Conservation (phyloP, 108 stramenopile genomes). For the Cyclotella sp. region DNA sequence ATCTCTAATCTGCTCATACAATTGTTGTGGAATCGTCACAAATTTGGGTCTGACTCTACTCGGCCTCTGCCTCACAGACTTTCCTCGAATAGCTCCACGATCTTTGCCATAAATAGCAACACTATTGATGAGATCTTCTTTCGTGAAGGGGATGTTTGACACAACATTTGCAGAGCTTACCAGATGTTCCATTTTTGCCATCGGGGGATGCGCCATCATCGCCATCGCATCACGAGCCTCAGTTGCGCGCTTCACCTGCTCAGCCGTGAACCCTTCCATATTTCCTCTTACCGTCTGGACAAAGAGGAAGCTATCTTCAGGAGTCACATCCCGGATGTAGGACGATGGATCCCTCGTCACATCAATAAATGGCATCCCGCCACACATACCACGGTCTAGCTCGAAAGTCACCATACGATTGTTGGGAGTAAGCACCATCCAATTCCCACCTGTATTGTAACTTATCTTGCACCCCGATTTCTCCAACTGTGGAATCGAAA, state of each 20-base stretch:
- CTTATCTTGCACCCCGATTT: not conserved
- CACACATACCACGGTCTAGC: not conserved
- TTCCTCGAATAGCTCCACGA: not conserved
- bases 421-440: not conserved
- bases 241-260: too few species aligned
- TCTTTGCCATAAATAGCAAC: too few species aligned
- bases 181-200: not conserved
- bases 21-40: not conserved
- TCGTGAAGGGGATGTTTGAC: too few species aligned
- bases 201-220: not conserved
- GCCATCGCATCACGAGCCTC: not conserved
- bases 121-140: too few species aligned
- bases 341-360: too few species aligned
- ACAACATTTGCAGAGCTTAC: not conserved
- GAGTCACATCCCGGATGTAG: too few species aligned
- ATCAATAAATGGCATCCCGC: not conserved
- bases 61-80: not conserved
- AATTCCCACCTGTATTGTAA: not conserved
- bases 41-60: not conserved
- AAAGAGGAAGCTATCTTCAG: too few species aligned
- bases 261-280: not conserved
- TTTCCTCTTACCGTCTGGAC: too few species aligned
- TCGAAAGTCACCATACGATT: not conserved
- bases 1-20: not conserved
- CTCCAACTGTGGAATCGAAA: not conserved